phyloP scores from a whole-genome alignment of 768 basidiomycete species.

The Clitopilus passeckerianus region DNA sequence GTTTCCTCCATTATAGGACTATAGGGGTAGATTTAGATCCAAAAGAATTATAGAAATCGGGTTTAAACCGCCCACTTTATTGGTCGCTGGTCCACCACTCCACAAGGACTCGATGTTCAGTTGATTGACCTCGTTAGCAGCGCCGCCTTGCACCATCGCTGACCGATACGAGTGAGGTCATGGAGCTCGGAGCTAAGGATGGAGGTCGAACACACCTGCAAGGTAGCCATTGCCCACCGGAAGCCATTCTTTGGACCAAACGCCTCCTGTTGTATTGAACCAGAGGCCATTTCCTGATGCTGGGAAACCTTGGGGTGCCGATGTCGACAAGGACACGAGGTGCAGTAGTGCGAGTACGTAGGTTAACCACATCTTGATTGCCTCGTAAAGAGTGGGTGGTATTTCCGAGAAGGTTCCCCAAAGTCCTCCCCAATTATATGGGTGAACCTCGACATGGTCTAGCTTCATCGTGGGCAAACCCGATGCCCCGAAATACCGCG shows the following conservation, averaged over 20 bases:
- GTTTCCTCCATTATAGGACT: conserved; percentile 74
- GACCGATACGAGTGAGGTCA: neutral
- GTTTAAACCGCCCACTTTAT: conserved; percentile 39
- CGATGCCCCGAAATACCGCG: neutral
- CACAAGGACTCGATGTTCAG: conserved; percentile 76
- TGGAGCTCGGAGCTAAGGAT: neutral
- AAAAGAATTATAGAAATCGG: neutral
- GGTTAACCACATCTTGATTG: conserved; percentile 18
- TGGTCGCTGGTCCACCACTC: conserved; percentile 69
- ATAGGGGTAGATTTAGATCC: neutral
- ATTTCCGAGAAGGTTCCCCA: conserved; percentile 7
- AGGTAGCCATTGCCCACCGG: conserved; percentile 75
- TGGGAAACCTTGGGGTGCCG: conserved; percentile 49
- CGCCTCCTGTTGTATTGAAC: conserved; percentile 48
- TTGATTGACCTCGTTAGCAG: conserved; percentile 53
- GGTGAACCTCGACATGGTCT: conserved; percentile 2
- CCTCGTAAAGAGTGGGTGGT: conserved; percentile 5
- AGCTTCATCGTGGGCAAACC: conserved; percentile 14
- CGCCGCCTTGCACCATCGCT: conserved; percentile 68
- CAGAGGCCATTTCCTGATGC: conserved; percentile 72
- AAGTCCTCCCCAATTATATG: conserved; percentile 12
- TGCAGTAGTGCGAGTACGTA: conserved; percentile 16
- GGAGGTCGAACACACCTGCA: conserved; percentile 35
- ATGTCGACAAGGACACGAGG: conserved; percentile 12
- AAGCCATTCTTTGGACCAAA: conserved; percentile 58